Base-by-base conservation (phyloP, 2,329 filamentous ascomycete species). In the Stromatinia cepivora region DNA sequence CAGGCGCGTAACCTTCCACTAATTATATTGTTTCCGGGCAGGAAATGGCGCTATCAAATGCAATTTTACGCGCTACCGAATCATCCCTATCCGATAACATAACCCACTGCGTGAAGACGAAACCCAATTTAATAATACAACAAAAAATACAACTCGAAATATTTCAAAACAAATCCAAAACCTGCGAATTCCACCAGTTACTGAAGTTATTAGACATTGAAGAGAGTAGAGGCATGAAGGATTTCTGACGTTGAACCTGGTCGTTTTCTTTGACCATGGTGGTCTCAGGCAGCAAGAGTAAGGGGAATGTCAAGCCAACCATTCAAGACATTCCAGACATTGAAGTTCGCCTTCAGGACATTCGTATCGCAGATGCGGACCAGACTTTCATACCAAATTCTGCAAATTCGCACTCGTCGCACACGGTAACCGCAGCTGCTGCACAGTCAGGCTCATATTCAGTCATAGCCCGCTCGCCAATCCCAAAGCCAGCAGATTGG, bases 401-500 rank as follows among this genome's bases (percentile, higher is more conserved):
- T 25, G 20, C n/a, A 6, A 28, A 42, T 7, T 34, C 59, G 31
- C 45, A 13, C 4, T 50, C 31, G n/a, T 63, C 46, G 15, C 34
- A 25, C 2, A 52, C 15, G 4, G 34, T 8, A n/a, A n/a, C n/a
- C 46, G 2, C 34, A n/a, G 10, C 15, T 17, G 45, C 22, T n/a
- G 13, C 53, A 7, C 53, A 56, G 31, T 36, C 46, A 25, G 17
- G 10, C 31, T 25, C 10, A 15, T n/a, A 11, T 36, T 36, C 13
- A 20, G 31, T 13, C 59, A 39, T n/a, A 48, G 36, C 6, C 46
- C 48, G 15, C 36, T 20, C 56, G 25, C 25, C 56, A 67, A 62
- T 63, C 22, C n/a, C 20, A 50, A 62, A 34, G 9, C 25, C 57
- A 53, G 39, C 25, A 31, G 65, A 73, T 36, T 77, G 75, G 75